Evolutionary conservation across 345 rosid species (phyloP), one percentile per base, ranked within the genome.

Genomic region (Corchorus olitorius): DNA sequence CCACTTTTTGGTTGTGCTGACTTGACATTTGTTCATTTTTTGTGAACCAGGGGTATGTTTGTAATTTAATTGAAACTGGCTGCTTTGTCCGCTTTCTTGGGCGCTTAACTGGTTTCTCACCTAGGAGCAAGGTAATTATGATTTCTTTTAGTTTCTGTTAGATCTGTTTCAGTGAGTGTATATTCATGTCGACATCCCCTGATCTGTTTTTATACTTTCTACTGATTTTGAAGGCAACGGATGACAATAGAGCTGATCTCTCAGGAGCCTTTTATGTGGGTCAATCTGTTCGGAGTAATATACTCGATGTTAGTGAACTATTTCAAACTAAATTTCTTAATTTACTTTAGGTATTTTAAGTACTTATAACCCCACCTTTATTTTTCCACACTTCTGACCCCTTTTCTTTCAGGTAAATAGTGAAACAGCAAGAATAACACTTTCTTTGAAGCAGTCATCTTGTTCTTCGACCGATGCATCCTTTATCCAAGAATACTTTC

Each of bases 81-180:
- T 96, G 99, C 86, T 96, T 96, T 85, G 91, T 96, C 68, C 97
- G 99, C 48, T 93, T 89, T 92, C 97, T 93, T 85, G 99, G 98
- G 67, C 94, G 87, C 74, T 81, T 96, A 84, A 96, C 99, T 71
- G 99, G 97, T 67, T 96, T 96, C 77, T 90, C 88, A 50, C 98
- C 98, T 4, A 83, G 89, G 90, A 88, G 92, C 86, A 96, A 92
- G 93, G 98, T 93, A 82, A 77, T 8, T 59, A 43, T 27, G 27
- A 60, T 68, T 65, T 55, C 50, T 49, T 58, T 48, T 34, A n/a
- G 59, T 67, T 65, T 33, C 67, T 56, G 3, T 52, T 6, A 3
- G 49, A 4, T 52, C 11, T 43, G 34, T 76, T 76, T 56, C 65
- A 16, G 20, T 59, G 16, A 4, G 43, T 66, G 5, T 35, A n/a